Evolutionary conservation across 768 basidiomycete genomes (phyloP), one percentile per base, ranked within the genome.

Genomic region (Kwoniella dendrophila): DNA sequence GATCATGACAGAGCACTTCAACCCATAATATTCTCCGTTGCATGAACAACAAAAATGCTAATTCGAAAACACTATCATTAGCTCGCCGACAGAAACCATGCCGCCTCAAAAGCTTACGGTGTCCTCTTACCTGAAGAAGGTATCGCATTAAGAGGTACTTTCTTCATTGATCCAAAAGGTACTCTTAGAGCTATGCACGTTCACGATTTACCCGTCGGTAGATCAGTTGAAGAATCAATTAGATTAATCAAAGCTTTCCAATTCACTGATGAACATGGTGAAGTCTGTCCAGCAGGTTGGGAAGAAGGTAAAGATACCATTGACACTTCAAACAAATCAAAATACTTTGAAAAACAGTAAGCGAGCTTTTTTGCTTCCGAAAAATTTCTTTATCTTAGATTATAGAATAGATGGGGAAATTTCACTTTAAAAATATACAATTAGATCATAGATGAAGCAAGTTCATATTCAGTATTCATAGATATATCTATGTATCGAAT

Each of bases 281-380:
- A 96, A 78, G 92, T 93, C 22, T 95, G 92, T 83, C 93, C 92
- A 16, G 88, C 86, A 12, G 90, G 90, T 80, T 95, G 92, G 92
- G 86, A 82, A 16, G 87, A 90, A 73, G 89, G 90, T 34, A 59
- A 59, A 32, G 71, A 67, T 49, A 73, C 71, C 18, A 73, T 73
- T 51, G 71, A 73, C 47, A 73, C 71, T 26, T 65, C 62, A 24
- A 45, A 73, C 62, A 73, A 73, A 61, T 10, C 30, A 34, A 62
- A 63, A 43, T 73, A 70, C 67, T 73, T 73, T 47, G 40, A 30
- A 41, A 73, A 73, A 63, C 71, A 73, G 71, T 73, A 68, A 72
- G 71, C 67, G 38, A 27, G n/a, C 55, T 52, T 29, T 16, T 24
- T 38, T 12, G 32, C 18, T 45, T 2, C 1, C 12, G 41, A 10